A percentile compares a stretch with the other conserved stretches of the same genome.
Conservation (phyloP, 148 eudicot species). For the Cornus suecica region DNA sequence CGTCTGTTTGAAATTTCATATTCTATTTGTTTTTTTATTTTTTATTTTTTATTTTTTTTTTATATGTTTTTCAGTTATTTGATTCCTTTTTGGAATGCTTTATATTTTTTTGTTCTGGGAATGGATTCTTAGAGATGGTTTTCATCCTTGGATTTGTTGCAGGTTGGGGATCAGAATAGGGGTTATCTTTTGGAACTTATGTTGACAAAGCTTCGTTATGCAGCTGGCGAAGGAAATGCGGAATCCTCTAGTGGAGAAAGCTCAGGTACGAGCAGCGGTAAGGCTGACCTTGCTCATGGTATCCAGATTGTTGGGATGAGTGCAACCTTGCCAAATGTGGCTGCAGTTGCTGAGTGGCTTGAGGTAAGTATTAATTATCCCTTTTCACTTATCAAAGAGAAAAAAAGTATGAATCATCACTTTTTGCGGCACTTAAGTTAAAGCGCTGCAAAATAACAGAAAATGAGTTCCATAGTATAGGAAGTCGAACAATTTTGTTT, state of each 20-base stretch:
- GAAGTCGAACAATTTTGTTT: background rate
- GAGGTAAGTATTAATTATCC: constrained; percentile 51
- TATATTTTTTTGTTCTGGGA: constrained; percentile 1
- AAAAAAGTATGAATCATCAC: too few relatives aligned
- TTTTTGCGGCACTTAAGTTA: background rate
- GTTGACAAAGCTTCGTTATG: constrained; percentile 96
- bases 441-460: background rate
- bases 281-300: constrained; percentile 69
- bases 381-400: too few relatives aligned
- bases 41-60: background rate
- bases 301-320: constrained; percentile 99
- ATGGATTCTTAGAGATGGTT: constrained; percentile 14
- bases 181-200: constrained; percentile 97
- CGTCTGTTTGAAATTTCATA: background rate
- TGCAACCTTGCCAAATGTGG: constrained; percentile 98
- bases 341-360: constrained; percentile 99
- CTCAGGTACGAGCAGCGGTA: constrained; percentile 83
- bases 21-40: background rate
- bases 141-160: constrained; percentile 22
- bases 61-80: too few relatives aligned
- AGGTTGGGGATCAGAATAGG: constrained; percentile 98
- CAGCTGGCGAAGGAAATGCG: constrained; percentile 90
- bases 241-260: constrained; percentile 83
- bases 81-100: background rate
- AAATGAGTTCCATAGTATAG: background rate